Base-by-base conservation (phyloP, 257 asterid species). In the Solanum piurae region DNA sequence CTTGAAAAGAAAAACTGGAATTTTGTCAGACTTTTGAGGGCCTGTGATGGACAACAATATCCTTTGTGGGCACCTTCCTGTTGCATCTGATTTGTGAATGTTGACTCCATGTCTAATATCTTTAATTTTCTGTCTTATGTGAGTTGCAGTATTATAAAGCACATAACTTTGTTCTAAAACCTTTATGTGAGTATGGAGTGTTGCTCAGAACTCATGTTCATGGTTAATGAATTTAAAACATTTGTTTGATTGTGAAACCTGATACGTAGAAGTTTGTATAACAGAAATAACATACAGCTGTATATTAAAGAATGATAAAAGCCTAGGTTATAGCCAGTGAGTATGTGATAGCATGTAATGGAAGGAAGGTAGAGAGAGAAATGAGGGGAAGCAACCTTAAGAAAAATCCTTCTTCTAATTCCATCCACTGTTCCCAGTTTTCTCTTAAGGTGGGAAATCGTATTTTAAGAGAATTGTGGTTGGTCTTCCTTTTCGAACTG, bases 401-500 rank as follows among this genome's bases (percentile, higher is more conserved):
- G 40, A 46, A 29, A 42, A 82, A 29, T 46, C 68, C 29, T 31
- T 80, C 29, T 82, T 49, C 18, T 42, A 79, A 42, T 82, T 82
- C 69, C 29, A 49, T 49, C 69, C n/a, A 18, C 18, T 31, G 27
- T 82, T 82, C 40, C 85, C 68, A 29, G 29, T 82, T 82, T 82
- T 38, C 42, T 49, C 68, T 9, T 82, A 46, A 82, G 68, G 42
- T 3, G 68, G 85, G 68, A 31, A 29, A 44, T 80, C 29, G 29
- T 82, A 29, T 82, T 49, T 29, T 82, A 38, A 29, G 69, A 49
- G 69, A 82, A 20, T 49, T 49, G 20, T 82, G 29, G 85, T 16
- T 82, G 40, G 68, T 27, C 69, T 49, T 80, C 85, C 85, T 49
- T 82, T 86, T 23, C 52, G 33, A 88, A 76, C 89, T 90, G 79